phyloP scores from a whole-genome alignment of 768 basidiomycete genomes.

The Mycena rebaudengoi region DNA sequence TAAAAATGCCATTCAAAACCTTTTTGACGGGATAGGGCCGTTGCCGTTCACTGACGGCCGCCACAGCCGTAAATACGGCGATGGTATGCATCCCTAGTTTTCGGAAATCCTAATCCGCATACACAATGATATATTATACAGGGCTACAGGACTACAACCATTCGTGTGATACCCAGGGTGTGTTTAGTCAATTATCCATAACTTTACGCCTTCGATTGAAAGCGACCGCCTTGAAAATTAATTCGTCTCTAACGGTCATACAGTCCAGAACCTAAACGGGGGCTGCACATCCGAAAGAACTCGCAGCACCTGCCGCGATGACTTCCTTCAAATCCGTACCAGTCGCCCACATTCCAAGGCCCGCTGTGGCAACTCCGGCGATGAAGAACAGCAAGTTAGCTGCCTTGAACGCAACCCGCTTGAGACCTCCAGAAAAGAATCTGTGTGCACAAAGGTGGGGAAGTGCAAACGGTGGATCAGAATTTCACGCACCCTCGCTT shows the following conservation, averaged over 20 bases:
- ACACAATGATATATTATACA: no score
- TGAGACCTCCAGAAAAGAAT: constrained; percentile 10
- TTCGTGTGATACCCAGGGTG: no score
- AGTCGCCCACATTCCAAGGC: constrained; percentile 13
- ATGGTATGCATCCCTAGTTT: no score
- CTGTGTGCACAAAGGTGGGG: constrained; percentile 4
- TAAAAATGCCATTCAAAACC: no score
- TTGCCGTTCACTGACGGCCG: no score
- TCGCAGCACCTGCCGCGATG: constrained; percentile 6
- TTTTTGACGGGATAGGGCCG: no score
- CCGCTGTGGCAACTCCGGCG: constrained; percentile 7
- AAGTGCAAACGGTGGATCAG: constrained; percentile 4
- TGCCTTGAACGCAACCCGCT: constrained; percentile 4
- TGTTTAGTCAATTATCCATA: no score
- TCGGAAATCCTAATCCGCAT: no score
- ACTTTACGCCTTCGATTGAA: no score
- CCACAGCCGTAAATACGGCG: no score
- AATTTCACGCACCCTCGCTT: constrained; percentile 10
- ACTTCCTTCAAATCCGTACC: constrained; percentile 10
- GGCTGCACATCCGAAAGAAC: constrained; percentile 7
- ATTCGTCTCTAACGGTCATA: constrained; percentile 1
- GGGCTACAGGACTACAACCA: no score
- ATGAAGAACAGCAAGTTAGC: constrained; percentile 9
- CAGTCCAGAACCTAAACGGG: constrained; percentile 13
- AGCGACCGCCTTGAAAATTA: no score